Evolutionary conservation across 2,329 filamentous ascomycete species (phyloP), one percentile per base, ranked within the genome.

Genomic region (Aspergillus quadricinctus): DNA sequence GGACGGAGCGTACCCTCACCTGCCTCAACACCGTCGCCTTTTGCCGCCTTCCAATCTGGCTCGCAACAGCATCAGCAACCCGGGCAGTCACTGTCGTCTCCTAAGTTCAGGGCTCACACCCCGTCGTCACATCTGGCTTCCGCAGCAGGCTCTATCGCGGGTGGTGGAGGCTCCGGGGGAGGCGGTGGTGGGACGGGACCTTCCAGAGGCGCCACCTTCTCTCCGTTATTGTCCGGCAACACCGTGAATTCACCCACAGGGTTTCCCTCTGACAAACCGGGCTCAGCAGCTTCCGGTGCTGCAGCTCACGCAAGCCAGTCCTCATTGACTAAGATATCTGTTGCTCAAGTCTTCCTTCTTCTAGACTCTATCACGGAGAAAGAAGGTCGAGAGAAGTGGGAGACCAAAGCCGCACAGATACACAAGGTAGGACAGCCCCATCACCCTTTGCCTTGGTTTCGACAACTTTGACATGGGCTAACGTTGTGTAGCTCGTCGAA

Each of bases 361-460:
- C 83, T 99, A 64, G 94, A 92, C 78, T 92, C 91, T 35, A 88
- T 97, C 72, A 97, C 94, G 75, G 92, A 97, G 79, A 93, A 96
- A 74, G 92, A 92, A 78, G 92, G 89, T 71, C 86, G 88, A 70
- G 84, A 85, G 69, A 96, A 95, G 89, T 96, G 90, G 88, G 91
- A 96, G 75, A 82, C 87, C 64, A 92, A 96, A 78, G 88, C 87
- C 70, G 90, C 95, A 69, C 92, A 96, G 79, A 88, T 99, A 69
- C 87, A 87, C 75, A 96, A 95, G 84, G 92, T 95, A 80, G 72
- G 83, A 64, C n/a, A 19, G 81, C 60, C 60, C 17, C 35, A 8
- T 28, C 19, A 23, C 43, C 11, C 11, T 21, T 11, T 28, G 5
- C 40, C 9, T 29, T 10, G 2, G 21, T 11, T 9, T 46, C 48